Evolutionary conservation across 2,329 filamentous ascomycete genomes (phyloP).

Genomic region (Aspergillus sp.): DNA sequence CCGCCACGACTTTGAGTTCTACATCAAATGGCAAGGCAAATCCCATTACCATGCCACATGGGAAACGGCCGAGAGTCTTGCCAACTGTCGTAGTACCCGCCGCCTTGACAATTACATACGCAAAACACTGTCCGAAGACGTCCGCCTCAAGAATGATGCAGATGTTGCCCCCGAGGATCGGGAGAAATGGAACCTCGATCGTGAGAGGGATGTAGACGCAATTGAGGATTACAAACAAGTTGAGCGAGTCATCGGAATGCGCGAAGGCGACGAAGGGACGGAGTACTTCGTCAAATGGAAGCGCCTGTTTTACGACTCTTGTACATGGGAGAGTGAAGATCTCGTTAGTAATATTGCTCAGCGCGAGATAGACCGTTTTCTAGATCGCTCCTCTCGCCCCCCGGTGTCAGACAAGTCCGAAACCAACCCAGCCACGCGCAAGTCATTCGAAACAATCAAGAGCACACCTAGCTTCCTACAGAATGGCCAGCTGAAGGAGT

Average conservation of each 20-base stretch:
- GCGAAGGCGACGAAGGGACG: conserved; percentile 74
- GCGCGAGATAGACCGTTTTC: conserved; percentile 85
- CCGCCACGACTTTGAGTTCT: conserved; percentile 78
- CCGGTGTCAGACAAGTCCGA: conserved; percentile 80
- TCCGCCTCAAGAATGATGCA: conserved; percentile 71
- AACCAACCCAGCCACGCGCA: conserved; percentile 72
- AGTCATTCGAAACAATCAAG: conserved; percentile 70
- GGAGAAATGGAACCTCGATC: conserved; percentile 93
- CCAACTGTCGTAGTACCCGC: conserved; percentile 77
- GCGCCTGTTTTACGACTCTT: conserved; percentile 86
- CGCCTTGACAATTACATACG: conserved; percentile 94
- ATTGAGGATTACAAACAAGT: conserved; percentile 88
- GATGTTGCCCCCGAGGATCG: conserved; percentile 80
- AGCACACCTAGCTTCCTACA: conserved; percentile 84
- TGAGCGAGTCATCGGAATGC: conserved; percentile 84
- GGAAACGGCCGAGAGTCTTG: conserved; percentile 76
- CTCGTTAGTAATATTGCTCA: conserved; percentile 79
- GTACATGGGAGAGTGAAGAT: conserved; percentile 84
- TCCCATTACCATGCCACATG: conserved; percentile 96
- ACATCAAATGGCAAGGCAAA: conserved; percentile 95
- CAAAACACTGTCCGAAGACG: conserved; percentile 77
- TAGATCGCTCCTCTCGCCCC: conserved; percentile 78
- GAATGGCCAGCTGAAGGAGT: conserved; percentile 81
- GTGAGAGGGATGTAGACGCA: conserved; percentile 85
- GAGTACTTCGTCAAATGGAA: conserved; percentile 99